Evolutionary conservation across 805 yeast genomes (phyloP), one percentile per base, ranked within the genome.

Genomic region (Saccharomycopsis javanensis): DNA sequence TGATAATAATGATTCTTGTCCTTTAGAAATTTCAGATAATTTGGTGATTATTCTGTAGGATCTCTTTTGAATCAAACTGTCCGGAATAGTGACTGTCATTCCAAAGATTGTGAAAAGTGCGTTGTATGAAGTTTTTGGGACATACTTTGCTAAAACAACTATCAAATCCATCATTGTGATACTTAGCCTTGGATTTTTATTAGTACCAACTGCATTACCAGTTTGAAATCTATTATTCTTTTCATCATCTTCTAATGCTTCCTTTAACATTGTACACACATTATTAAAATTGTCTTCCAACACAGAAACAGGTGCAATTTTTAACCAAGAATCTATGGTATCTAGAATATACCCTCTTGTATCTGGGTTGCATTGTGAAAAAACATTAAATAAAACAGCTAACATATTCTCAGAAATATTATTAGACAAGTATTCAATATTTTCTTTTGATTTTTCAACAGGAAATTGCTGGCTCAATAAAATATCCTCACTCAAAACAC

Each of bases 161-260:
- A 90, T 78, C 57, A 94, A 76, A 68, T 94, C 99, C 85, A 92
- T 79, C 88, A 95, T 83, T 16, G 97, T 89, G 45, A 87, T 82
- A 62, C 89, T 80, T 62, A 84, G 71, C 54, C 80, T 77, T 25
- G 85, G 80, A 18, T 74, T 67, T 10, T 67, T 71, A 28, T 55
- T 60, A 62, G 68, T 63, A 10, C 61, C 65, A 11, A 65, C 62
- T 23, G 71, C 69, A 15, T 65, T 71, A 38, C 65, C 69, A 30
- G 64, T 68, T 60, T 69, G 59, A 51, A 68, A 65, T 16, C 65
- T 62, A 35, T 71, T 67, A 34, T 68, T 67, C 20, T 68, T 64
- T 15, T 64, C 64, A 5, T 69, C 64, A 55, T 80, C 79, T 55
- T 85, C 88, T 71, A 91, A 75, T 2, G 92, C 86, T 56, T 80